Conservation (phyloP, 2,329 filamentous ascomycete species). For the Diatrype stigma region DNA sequence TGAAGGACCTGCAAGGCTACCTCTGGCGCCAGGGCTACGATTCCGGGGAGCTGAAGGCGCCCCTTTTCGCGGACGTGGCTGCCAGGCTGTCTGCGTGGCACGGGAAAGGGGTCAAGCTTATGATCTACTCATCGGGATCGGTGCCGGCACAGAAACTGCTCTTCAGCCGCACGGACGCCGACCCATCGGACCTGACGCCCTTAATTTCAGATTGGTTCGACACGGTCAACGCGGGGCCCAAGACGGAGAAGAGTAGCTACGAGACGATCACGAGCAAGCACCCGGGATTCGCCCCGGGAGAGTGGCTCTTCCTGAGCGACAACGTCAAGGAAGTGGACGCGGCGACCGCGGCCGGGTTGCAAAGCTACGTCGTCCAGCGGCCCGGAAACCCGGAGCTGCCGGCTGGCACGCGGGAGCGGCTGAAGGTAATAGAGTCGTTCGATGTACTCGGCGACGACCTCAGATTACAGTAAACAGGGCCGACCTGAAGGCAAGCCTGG, state of each 20-base stretch:
- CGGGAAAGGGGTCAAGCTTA: conserved; percentile 50
- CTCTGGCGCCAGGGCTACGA: conserved; percentile 74
- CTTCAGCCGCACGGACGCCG: conserved; percentile 62
- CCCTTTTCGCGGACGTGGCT: conserved; percentile 72
- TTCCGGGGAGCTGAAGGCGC: conserved; percentile 64
- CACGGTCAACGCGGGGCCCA: conserved; percentile 74
- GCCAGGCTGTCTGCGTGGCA: conserved; percentile 59
- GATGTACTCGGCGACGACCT: conserved; percentile 20
- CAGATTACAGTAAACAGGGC: conserved; percentile 8
- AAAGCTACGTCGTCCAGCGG: conserved; percentile 57
- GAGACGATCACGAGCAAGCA: conserved; percentile 52
- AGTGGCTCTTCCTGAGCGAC: conserved; percentile 78
- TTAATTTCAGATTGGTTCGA: conserved; percentile 69
- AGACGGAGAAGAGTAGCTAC: conserved; percentile 66
- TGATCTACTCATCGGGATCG: conserved; percentile 80
- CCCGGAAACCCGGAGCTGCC: conserved; percentile 67
- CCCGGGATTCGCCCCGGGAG: conserved; percentile 40
- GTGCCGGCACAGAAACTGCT: conserved; percentile 77
- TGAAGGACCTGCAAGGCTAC: conserved; percentile 76
- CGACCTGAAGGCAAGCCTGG: too few relatives aligned
- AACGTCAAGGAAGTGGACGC: conserved; percentile 67
- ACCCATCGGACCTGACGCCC: conserved; percentile 54
- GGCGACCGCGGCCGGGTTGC: conserved; percentile 59
- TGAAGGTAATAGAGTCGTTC: conserved; percentile 26
- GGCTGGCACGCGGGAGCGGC: conserved; percentile 37